Evolutionary conservation across 2,329 filamentous ascomycete genomes (phyloP).

Genomic region (Ramularia collo-cygni): DNA sequence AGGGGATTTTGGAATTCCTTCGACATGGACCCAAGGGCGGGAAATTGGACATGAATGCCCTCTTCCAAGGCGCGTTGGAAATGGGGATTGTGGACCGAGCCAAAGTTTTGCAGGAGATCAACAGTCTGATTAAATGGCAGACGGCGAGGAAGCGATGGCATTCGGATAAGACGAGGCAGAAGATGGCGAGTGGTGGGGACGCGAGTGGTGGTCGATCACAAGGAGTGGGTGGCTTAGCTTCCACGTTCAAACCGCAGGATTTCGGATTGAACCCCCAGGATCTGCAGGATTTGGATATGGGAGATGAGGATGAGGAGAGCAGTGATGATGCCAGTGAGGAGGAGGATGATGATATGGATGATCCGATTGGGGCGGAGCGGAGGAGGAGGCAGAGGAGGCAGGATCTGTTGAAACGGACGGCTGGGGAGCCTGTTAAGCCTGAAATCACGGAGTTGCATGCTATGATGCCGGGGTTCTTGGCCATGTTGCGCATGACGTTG

Average conservation of each 20-base stretch:
- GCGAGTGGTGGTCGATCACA: constrained; percentile 32
- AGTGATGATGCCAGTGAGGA: constrained; percentile 58
- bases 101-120: constrained; percentile 70
- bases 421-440: constrained; percentile 34
- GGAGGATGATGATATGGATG: constrained; percentile 61
- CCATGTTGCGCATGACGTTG: constrained; percentile 31
- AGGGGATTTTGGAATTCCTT: constrained; percentile 89
- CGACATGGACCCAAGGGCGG: constrained; percentile 74
- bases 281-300: constrained; percentile 76
- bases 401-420: constrained; percentile 55
- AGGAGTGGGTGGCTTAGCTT: constrained; percentile 47
- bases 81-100: constrained; percentile 62
- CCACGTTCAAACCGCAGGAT: constrained; percentile 67
- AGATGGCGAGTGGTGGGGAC: constrained; percentile 92
- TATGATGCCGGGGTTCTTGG: constrained; percentile 30
- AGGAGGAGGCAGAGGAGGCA: constrained; percentile 68
- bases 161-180: constrained; percentile 92
- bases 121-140: constrained; percentile 86
- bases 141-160: constrained; percentile 97
- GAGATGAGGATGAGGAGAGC: constrained; percentile 61
- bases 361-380: constrained; percentile 83
- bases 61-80: constrained; percentile 74
- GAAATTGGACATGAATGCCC: constrained; percentile 86
- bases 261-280: constrained; percentile 88
- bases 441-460: constrained; percentile 27